Evolutionary conservation across 352 stramenopile species (phyloP), one percentile per base, ranked within the genome.

Genomic region (Globisporangium uncinulatum): DNA sequence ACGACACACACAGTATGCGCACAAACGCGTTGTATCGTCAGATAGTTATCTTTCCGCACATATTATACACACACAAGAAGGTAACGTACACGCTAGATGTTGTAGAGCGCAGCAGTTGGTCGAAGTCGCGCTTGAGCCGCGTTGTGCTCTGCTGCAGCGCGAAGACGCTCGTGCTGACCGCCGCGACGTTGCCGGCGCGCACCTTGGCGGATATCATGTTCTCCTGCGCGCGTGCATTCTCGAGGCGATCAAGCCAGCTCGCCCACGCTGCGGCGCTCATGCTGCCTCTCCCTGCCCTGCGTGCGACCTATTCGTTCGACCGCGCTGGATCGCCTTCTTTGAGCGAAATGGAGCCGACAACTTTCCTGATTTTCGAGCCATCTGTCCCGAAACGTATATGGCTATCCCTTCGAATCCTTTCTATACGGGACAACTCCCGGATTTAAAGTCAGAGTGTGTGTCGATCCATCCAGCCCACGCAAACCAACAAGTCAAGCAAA

Each of bases 131-230:
- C 51, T 84, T 80, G 11, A 94, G 72, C 37, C 82, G 80, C 54
- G 82, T 72, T n/a, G 84, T 75, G 51, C 77, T 90, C 73, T 94
- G 84, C 64, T 94, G 84, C 61, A 94, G 60, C 42, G 80, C 82
- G 60, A 92, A 94, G 42, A 88, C 84, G 68, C 84, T 92, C 19
- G 82, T 89, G 56, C 82, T 82, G 43, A 92, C 72, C 20, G 76
- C 65, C 3, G 74, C 61, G 19, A 69, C 61, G 59, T 92, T 89
- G 1, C 77, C 80, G 2, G 73, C 64, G 45, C 79, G 82, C 44
- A 94, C 81, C 55, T 92, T 92, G 45, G 53, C 66, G 19, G 72
- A 71, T 45, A 92, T 57, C 43, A 70, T 71, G 59, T 73, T 76
- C 62, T 94, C 77, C 59, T 92, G 78, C 20, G 67, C 59, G 46